Base-by-base conservation (phyloP, 2,329 filamentous ascomycete species). In the Aspergillus fumigatus region DNA sequence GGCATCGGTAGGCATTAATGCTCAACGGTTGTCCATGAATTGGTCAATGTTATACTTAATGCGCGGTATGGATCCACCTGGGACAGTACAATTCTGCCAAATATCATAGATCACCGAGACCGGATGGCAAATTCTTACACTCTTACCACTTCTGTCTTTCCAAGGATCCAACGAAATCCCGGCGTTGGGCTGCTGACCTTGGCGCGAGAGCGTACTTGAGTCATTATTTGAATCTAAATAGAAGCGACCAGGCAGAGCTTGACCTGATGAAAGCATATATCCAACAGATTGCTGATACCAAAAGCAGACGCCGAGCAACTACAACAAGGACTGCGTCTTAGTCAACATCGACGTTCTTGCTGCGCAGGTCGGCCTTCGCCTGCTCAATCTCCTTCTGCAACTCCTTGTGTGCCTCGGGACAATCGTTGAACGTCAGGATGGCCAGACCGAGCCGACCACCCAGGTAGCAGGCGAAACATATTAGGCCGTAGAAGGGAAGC, bases 361-460 rank as follows among this genome's bases (percentile, higher is more conserved):
- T 62, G 59, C 76, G 73, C 66, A 79, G 63, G 54, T 77, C 73
- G 51, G 72, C 66, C 65, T 75, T 76, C 56, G 76, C 74, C 55
- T 64, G 72, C 71, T 71, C 71, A 87, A 80, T 96, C 88, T 97
- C 89, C 67, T 79, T 80, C 82, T 94, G 91, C 67, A 99, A 80
- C 77, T 97, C 92, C 72, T 87, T 85, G 77, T 97, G 89, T 52
- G 94, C 94, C 60, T 90, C 84, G 54, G 93, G 92, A 50, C 95
- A 91, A 76, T 97, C 92, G 80, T 96, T 94, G 83, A 99, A 99
- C 56, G 91, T 96, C 72, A 96, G 82, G 67, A 99, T 90, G 62
- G 94, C 94, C 80, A 86, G 89, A 68, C 94, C 94, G 60, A 99
- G 88, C 67, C 91, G 90, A 79, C 88, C 91, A 62, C 99, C 88